Base-by-base conservation (phyloP, 345 rosid species). In the Gossypioides kirkii region DNA sequence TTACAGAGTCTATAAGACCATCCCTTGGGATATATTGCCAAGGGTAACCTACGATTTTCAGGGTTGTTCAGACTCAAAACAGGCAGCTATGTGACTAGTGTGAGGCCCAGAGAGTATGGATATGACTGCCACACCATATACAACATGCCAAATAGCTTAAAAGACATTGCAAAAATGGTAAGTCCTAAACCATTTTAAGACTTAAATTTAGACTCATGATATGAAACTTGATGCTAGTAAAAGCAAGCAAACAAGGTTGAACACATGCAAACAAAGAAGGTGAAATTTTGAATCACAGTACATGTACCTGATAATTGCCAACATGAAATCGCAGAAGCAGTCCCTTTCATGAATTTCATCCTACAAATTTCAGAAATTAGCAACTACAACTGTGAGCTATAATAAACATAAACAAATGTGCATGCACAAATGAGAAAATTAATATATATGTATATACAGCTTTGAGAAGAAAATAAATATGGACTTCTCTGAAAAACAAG, bases 311-410 rank as follows among this genome's bases (percentile, higher is more conserved):
- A 94, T 76, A 72, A 92, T 89, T 74, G 98, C 91, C 87, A 94
- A 76, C 84, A 90, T 89, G 81, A 94, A 86, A 86, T 94, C 98
- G n/a, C 93, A 90, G 83, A 82, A 90, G 84, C 93, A 85, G 82
- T 94, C 98, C 80, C 98, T 89, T 82, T 94, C 98, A 80, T 94
- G 98, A 73, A 94, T 87, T 86, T 94, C 98, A 84, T 94, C 98
- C 98, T 94, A 81, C 82, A 82, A 78, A 73, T 26, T 60, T 23
- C 16, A 73, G 76, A 80, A 82, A 79, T 72, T 25, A 61, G 72
- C 76, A 70, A 82, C 59, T 69, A 26, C 69, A 74, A 75, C 45
- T 26, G 58, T 58, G 63, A 56, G 55, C 65, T 70, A 73, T 69
- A 61, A 67, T 14, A 82, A 77, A 42, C 10, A 78, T 16, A 14